Evolutionary conservation across 805 yeast species (phyloP), one percentile per base, ranked within the genome.

Genomic region (Grigorovia humatica): DNA sequence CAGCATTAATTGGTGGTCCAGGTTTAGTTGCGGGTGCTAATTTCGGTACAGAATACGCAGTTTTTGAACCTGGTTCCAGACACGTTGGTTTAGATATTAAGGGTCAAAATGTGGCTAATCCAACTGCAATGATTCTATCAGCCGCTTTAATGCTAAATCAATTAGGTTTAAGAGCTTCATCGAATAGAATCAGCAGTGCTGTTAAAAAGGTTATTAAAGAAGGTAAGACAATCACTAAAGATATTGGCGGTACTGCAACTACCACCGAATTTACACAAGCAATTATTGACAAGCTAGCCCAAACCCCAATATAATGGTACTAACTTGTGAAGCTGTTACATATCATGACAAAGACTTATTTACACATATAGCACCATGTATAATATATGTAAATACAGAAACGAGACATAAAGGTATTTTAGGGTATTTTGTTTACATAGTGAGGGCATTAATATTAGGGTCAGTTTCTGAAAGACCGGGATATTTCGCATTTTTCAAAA

Each of bases 21-120:
- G 98, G 98, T 73, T 78, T 91, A 64, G 96, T 91, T 52, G 97
- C 99, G 63, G 98, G 98, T 74, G 96, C 95, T 66, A 88, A 89
- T 79, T 90, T 87, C 61, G 99, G 99, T 74, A 85, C 96, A 73
- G 97, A 91, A 65, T 84, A 85, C 71, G 98, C 98, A 52, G 95
- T 91, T 56, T 91, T 93, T 73, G 99, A 91, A 79, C 98, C 99
- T 65, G 99, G 98, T 75, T 90, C 97, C 76, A 87, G 99, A 80
- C 98, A 90, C 77, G 98, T 90, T 66, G 98, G 98, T 74, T 79
- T 91, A 64, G 97, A 91, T 73, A 87, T 93, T 71, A 79, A 87
- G 78, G 97, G 96, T 68, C 81, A 87, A 74, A 86, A 88, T 78
- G 79, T 88, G 58, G 98, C 98, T 59, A 91, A 91, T 82, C 99